These are phyloP conservation scores for Klebsormidium nitens DNA, from an alignment of 139 green algal species.

Conservation along the genomic window DNA sequence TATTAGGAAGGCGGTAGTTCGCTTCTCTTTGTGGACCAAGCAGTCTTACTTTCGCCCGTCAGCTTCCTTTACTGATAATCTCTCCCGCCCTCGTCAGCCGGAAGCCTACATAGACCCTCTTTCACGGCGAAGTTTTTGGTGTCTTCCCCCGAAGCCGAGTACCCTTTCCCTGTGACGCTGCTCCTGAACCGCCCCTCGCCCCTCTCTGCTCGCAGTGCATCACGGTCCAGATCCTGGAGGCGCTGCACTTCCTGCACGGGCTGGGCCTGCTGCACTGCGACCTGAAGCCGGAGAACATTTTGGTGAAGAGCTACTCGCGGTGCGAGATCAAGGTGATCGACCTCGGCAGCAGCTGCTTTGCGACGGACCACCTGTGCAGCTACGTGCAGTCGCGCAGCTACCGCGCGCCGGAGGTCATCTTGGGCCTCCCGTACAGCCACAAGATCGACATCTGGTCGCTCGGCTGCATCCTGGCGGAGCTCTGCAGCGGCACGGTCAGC, in stretches of 20 bases:
- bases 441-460: conserved; percentile 93
- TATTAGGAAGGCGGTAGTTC: too few relatives aligned
- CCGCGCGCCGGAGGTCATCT: conserved; percentile 89
- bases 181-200: background rate
- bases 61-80: too few relatives aligned
- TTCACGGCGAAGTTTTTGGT: background rate
- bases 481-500: conserved; percentile 63
- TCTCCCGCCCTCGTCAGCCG: too few relatives aligned
- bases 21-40: too few relatives aligned
- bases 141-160: background rate
- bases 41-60: too few relatives aligned
- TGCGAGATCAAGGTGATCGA: conserved; percentile 82
- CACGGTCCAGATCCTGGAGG: conserved; percentile 67
- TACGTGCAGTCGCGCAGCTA: conserved; percentile 93
- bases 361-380: conserved; percentile 78
- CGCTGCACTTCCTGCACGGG: conserved; percentile 83
- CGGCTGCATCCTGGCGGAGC: conserved; percentile 93
- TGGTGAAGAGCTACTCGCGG: conserved; percentile 82
- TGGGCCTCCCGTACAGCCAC: conserved; percentile 79
- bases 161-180: background rate
- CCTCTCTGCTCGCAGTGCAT: conserved; percentile 59
- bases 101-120: too few relatives aligned
- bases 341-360: conserved; percentile 87
- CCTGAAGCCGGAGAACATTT: conserved; percentile 97
- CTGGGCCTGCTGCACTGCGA: conserved; percentile 90